Percentiles rank a stretch among this genome's conserved stretches.
phyloP scores from a whole-genome alignment of 2,329 filamentous ascomycete species.

The Xylaria sp. region DNA sequence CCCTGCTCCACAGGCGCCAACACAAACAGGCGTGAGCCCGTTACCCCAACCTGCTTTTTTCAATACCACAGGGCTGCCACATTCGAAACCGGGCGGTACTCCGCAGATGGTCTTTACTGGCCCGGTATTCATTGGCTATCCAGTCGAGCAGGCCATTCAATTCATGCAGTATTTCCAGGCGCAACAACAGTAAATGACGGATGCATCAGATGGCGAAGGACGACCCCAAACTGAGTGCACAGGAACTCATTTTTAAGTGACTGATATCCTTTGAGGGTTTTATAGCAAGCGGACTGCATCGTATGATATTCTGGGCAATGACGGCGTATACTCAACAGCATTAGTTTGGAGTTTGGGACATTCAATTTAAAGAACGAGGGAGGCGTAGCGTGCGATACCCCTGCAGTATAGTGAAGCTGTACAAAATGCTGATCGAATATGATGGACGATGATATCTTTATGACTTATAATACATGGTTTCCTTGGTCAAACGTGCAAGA shows the following conservation, averaged over 20 bases:
- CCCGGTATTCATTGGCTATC: conserved; percentile 92
- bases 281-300: conserved; percentile 9
- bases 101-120: conserved; percentile 88
- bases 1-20: conserved; percentile 31
- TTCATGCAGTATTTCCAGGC: conserved; percentile 68
- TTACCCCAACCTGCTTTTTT: conserved; percentile 58
- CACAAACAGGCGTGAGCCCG: conserved; percentile 34
- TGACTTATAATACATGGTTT: conserved; percentile 9
- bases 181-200: conserved; percentile 29
- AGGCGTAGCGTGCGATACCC: conserved; percentile 7
- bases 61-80: conserved; percentile 47
- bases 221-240: not conserved
- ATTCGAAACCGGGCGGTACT: conserved; percentile 39
- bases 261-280: not conserved
- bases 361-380: not conserved
- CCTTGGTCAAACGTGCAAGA: not conserved
- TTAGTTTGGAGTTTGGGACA: conserved; percentile 23
- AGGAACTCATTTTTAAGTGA: not conserved
- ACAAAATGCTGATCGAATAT: conserved; percentile 4
- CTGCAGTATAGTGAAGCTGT: not conserved
- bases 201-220: not conserved
- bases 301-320: conserved; percentile 4
- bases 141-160: conserved; percentile 78
- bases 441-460: not conserved
- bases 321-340: conserved; percentile 18